Evolutionary conservation across 345 rosid species (phyloP), one percentile per base, ranked within the genome.

Genomic region (Microthlaspi erraticum): DNA sequence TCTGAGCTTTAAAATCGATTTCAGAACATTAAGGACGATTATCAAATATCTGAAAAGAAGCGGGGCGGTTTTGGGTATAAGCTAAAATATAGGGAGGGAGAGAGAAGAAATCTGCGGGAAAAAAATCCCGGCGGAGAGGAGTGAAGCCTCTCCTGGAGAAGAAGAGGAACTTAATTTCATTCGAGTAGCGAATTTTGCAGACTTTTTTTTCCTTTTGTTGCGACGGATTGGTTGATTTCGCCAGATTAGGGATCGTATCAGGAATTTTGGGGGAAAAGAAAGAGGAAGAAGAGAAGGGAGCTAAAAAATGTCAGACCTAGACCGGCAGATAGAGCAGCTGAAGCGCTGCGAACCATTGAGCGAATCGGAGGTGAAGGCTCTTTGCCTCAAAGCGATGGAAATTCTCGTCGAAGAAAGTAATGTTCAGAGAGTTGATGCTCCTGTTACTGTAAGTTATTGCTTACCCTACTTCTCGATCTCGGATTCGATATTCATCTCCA

Each of bases 381-480:
- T 95, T 32, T 95, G 98, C 64, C 89, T 90, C 68, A 95, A 95
- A 78, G 99, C 97, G 64, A 90, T 85, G 90, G 97, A 95, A 71
- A 88, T 95, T 56, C 97, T 95, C 48, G 91, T 95, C 41, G 98
- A 95, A 77, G 98, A 92, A 79, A 88, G 98, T 81, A 95, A 95
- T 81, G 99, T 95, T 58, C 97, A 95, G 60, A 86, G 97, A 39
- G 96, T 95, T 10, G 98, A 95, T 60, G 94, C 99, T 49, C 98
- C 99, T 56, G 96, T 95, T 80, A 92, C 99, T 61, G 97, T 95
- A 52, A 70, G 78, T 65, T 5, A 68, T 54, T 44, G 10, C 70
- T 67, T 39, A 10, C 56, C 68, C 73, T 43, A 19, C 34, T 53
- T 73, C 61, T 68, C 73, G 68, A 68, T 74, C 56, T 45, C 10